Conservation (phyloP, 331 rosid genomes). For the Prunus yedoensis region DNA sequence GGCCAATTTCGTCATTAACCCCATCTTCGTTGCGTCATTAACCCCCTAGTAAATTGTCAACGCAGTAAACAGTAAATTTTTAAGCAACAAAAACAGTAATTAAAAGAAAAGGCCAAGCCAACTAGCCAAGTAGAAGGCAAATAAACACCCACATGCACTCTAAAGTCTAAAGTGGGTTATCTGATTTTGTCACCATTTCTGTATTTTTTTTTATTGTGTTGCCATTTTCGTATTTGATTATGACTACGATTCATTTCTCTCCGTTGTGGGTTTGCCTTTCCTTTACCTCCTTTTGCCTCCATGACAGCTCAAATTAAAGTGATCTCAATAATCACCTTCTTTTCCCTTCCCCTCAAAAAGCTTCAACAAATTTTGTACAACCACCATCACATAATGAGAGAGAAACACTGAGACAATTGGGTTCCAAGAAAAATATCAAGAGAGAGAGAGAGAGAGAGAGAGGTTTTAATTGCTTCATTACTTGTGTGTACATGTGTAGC, state of each 20-base stretch:
- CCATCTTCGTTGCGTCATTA: neutral
- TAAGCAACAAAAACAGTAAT: neutral
- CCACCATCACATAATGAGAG: neutral
- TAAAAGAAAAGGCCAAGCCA: neutral
- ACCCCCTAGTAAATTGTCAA: neutral
- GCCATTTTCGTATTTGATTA: neutral
- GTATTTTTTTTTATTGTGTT: neutral
- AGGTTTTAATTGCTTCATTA: too few species aligned
- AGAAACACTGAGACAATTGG: neutral
- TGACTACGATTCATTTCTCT: neutral
- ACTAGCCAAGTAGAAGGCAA: neutral
- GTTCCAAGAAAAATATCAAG: neutral
- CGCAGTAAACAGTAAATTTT: neutral
- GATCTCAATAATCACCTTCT: neutral
- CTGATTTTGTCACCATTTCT: too few species aligned
- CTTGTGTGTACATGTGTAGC: neutral
- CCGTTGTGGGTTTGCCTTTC: neutral
- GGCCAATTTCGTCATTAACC: neutral
- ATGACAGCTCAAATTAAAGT: slow-evolving; percentile 15
- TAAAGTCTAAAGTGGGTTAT: too few species aligned
- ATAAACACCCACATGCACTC: neutral
- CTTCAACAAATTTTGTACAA: neutral
- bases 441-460: too few species aligned
- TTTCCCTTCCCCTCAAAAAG: neutral
- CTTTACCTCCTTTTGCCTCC: slow-evolving; percentile 2